These are phyloP conservation scores for Penicillium sp. DNA, from an alignment of 2,329 filamentous ascomycete genomes.

Conservation along the genomic window DNA sequence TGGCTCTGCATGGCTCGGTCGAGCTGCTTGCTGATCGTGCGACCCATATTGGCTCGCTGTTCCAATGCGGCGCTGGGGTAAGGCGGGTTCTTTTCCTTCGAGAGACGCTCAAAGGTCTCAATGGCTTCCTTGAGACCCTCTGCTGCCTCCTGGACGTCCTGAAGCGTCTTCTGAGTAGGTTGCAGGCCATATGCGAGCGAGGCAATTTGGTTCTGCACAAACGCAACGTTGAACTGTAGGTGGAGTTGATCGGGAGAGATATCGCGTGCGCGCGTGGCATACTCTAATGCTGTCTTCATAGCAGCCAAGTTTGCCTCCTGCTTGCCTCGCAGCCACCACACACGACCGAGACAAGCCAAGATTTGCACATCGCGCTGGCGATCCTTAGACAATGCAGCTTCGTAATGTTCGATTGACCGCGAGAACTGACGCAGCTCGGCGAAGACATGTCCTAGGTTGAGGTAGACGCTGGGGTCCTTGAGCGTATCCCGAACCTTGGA, in stretches of 20 bases:
- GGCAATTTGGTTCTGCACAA: conserved; percentile 93
- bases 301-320: conserved; percentile 62
- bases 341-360: conserved; percentile 80
- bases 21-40: conserved; percentile 90
- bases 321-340: conserved; percentile 79
- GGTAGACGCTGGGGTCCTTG: conserved; percentile 80
- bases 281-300: conserved; percentile 64
- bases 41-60: conserved; percentile 94
- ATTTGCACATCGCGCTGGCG: conserved; percentile 76
- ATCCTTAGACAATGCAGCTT: conserved; percentile 76
- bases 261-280: conserved; percentile 66
- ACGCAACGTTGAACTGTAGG: conserved; percentile 96
- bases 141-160: conserved; percentile 77
- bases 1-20: conserved; percentile 82
- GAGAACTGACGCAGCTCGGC: conserved; percentile 85
- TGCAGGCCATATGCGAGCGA: conserved; percentile 71
- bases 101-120: conserved; percentile 61
- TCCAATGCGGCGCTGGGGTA: conserved; percentile 90
- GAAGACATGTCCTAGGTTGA: conserved; percentile 92
- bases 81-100: conserved; percentile 66
- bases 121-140: conserved; percentile 84
- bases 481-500: conserved; percentile 87
- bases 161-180: conserved; percentile 73
- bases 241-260: conserved; percentile 80
- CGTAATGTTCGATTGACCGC: conserved; percentile 92